Evolutionary conservation across 176 grass and related monocot species (phyloP).

Genomic region (Puccinellia tenuiflora): DNA sequence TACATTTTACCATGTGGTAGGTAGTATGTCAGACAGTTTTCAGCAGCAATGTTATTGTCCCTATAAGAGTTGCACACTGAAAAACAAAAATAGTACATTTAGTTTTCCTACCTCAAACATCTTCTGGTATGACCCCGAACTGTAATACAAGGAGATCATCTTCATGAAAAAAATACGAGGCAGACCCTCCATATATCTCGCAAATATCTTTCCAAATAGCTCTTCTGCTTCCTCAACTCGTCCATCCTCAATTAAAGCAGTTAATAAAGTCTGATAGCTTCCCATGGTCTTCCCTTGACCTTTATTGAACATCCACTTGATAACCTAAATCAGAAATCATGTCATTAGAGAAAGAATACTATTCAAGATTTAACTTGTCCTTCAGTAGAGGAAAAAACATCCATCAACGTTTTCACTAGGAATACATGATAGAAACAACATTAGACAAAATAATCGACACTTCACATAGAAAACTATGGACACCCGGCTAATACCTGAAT

Average conservation of each 20-base stretch:
- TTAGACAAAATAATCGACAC: background rate
- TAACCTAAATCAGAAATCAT: slow-evolving; percentile 46
- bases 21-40: background rate
- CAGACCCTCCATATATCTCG: slow-evolving; percentile 71
- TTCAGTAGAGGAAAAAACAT: background rate
- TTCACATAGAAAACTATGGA: background rate
- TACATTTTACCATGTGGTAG: background rate
- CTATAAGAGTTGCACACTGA: background rate
- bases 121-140: slow-evolving; percentile 53
- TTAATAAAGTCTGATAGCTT: slow-evolving; percentile 83
- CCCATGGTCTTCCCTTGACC: slow-evolving; percentile 99
- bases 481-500: slow-evolving; percentile 60
- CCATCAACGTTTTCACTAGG: background rate
- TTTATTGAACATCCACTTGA: slow-evolving; percentile 99
- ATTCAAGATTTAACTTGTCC: background rate
- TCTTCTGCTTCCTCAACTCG: slow-evolving; percentile 87
- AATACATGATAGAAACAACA: background rate
- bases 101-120: slow-evolving; percentile 85
- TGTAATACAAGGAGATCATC: slow-evolving; percentile 73
- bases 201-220: slow-evolving; percentile 78
- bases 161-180: slow-evolving; percentile 84
- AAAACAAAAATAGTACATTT: slow-evolving; percentile 4
- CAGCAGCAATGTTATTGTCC: background rate
- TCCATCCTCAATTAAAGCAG: slow-evolving; percentile 77
- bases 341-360: slow-evolving; percentile 3